A percentile compares a stretch with the other conserved stretches of the same genome.
These are phyloP conservation scores for Tylopilus cervinicoccineus DNA, from an alignment of 768 basidiomycete genomes.

Conservation along the genomic window DNA sequence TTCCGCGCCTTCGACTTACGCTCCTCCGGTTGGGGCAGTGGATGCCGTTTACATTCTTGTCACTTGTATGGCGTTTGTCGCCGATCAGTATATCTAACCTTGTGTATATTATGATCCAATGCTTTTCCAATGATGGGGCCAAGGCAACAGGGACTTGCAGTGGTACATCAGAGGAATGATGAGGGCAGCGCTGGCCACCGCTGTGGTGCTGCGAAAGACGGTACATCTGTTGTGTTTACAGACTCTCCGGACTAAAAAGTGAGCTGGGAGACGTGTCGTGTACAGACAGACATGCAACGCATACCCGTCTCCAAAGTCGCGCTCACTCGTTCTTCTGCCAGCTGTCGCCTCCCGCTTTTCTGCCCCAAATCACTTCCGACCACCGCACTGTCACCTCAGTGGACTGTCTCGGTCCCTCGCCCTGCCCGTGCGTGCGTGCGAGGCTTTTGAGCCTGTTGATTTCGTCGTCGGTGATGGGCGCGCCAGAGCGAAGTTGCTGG, in stretches of 20 bases:
- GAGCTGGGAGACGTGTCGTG: background rate
- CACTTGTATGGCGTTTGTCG: conserved; percentile 1
- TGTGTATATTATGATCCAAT: conserved; percentile 3
- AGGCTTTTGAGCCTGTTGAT: conserved; percentile 52
- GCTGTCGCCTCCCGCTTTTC: conserved; percentile 19
- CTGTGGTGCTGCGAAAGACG: background rate
- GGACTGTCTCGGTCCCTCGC: conserved; percentile 11
- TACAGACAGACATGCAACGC: conserved; percentile 7
- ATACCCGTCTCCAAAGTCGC: conserved; percentile 38
- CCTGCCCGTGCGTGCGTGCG: conserved; percentile 36
- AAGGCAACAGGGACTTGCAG: background rate
- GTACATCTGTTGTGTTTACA: background rate
- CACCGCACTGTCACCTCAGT: conserved; percentile 36
- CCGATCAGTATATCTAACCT: background rate
- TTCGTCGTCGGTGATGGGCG: conserved; percentile 45
- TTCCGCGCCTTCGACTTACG: background rate
- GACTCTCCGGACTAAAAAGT: background rate
- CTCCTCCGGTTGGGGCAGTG: background rate
- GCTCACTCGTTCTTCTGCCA: conserved; percentile 35
- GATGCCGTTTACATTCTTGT: conserved; percentile 12
- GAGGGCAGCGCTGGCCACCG: background rate
- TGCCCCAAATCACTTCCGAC: conserved; percentile 50
- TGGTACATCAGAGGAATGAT: background rate
- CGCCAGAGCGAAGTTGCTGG: conserved; percentile 46
- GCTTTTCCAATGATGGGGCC: background rate